A percentile compares a stretch with the other conserved stretches of the same genome.
phyloP scores from a whole-genome alignment of 2,329 filamentous ascomycete species.

The Cadophora gregata region DNA sequence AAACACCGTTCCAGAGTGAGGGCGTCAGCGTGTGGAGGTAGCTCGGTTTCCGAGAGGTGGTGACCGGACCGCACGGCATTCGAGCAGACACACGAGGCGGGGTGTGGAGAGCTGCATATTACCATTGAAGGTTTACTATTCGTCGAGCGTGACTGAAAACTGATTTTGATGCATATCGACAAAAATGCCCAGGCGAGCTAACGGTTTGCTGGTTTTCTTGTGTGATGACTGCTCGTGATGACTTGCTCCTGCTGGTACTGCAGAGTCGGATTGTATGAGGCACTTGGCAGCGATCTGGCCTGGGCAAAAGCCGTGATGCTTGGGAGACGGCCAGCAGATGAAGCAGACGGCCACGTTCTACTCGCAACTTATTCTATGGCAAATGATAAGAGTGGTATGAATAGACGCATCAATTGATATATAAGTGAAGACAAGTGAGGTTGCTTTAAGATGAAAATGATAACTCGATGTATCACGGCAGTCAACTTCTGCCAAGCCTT shows the following conservation, averaged over 20 bases:
- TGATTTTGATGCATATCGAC: slow-evolving; percentile 12
- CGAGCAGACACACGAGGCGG: background rate
- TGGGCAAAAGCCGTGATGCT: slow-evolving; percentile 6
- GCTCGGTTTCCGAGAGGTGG: slow-evolving; percentile 1
- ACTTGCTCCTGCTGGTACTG: background rate
- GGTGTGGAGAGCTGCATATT: background rate
- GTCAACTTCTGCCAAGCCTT: slow-evolving; percentile 7
- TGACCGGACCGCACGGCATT: slow-evolving; percentile 11
- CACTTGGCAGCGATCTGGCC: slow-evolving; percentile 7
- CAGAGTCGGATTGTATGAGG: slow-evolving; percentile 2
- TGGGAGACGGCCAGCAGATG: background rate
- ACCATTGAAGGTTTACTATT: background rate
- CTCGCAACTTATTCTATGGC: background rate
- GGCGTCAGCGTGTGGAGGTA: background rate
- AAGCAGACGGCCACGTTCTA: background rate
- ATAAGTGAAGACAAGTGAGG: background rate
- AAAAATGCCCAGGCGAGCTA: slow-evolving; percentile 18
- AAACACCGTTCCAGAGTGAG: background rate
- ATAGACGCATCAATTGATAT: background rate
- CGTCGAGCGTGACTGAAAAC: background rate
- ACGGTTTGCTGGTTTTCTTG: background rate
- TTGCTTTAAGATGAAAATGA: slow-evolving; percentile 4
- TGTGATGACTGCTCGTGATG: slow-evolving; percentile 5
- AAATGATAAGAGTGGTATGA: background rate
- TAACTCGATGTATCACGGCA: slow-evolving; percentile 6